Conservation (phyloP, 2,329 filamentous ascomycete species). For the Fonsecaea pugnacius region DNA sequence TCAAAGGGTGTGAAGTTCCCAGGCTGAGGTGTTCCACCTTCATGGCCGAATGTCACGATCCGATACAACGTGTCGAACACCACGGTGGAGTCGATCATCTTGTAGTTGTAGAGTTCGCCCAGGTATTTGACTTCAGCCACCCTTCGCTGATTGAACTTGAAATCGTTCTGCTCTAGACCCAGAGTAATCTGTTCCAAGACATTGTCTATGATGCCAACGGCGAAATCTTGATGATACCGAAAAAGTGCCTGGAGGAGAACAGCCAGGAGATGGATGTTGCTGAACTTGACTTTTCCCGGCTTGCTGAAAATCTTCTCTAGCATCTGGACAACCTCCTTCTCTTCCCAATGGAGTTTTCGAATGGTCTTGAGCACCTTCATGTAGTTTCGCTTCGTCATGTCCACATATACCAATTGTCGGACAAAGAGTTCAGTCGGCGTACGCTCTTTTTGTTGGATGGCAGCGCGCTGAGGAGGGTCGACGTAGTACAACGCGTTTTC, state of each 20-base stretch:
- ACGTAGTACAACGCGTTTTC: constrained; percentile 99
- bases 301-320: constrained; percentile 93
- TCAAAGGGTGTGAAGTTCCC: constrained; percentile 79
- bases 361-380: constrained; percentile 94
- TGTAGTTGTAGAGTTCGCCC: constrained; percentile 95
- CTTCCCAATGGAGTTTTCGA: constrained; percentile 96
- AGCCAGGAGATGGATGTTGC: constrained; percentile 90
- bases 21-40: constrained; percentile 76
- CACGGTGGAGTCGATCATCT: constrained; percentile 91
- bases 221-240: constrained; percentile 88
- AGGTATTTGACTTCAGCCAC: constrained; percentile 96
- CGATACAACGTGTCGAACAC: constrained; percentile 96
- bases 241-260: constrained; percentile 87
- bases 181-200: constrained; percentile 84
- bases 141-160: constrained; percentile 93
- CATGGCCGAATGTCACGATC: constrained; percentile 89
- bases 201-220: constrained; percentile 88
- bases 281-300: constrained; percentile 95
- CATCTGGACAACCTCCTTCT: constrained; percentile 78
- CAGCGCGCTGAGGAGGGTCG: constrained; percentile 88
- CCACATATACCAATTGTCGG: constrained; percentile 87
- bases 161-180: constrained; percentile 93
- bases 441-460: constrained; percentile 94
- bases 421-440: constrained; percentile 92
- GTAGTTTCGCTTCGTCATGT: constrained; percentile 92